A percentile compares a stretch with the other conserved stretches of the same genome.
Conservation (phyloP, 108 stramenopile species). For the Parmales sp. region DNA sequence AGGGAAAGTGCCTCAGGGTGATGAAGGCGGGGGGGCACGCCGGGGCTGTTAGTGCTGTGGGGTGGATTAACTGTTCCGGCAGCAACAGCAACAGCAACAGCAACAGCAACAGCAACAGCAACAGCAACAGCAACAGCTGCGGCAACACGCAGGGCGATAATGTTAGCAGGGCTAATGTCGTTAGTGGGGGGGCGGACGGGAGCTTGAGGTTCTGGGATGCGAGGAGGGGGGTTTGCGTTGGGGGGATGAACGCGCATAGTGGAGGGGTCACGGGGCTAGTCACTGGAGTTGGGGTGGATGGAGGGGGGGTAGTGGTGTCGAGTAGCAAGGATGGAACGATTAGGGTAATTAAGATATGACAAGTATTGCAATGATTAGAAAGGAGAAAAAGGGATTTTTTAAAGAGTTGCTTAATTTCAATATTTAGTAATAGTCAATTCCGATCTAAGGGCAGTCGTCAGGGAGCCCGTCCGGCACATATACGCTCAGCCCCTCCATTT, state of each 20-base stretch:
- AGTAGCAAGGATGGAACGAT: background rate
- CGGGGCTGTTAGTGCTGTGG: background rate
- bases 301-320: background rate
- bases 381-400: too few relatives aligned
- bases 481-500: constrained; percentile 80
- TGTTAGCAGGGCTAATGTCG: background rate
- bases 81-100: too few relatives aligned
- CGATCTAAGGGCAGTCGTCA: constrained; percentile 63
- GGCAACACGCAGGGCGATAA: background rate
- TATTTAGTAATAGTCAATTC: too few relatives aligned
- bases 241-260: background rate
- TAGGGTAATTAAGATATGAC: too few relatives aligned
- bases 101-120: too few relatives aligned
- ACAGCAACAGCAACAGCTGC: too few relatives aligned
- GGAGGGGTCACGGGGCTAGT: background rate
- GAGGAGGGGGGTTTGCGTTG: background rate
- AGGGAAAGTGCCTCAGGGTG: background rate
- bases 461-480: constrained; percentile 76
- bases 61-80: too few relatives aligned
- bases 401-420: too few relatives aligned
- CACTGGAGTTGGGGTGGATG: background rate
- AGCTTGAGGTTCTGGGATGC: background rate
- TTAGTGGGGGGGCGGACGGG: background rate
- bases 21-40: background rate
- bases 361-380: too few relatives aligned